Conservation (phyloP, 495 filamentous ascomycete species). For the Tuber aestivum region DNA sequence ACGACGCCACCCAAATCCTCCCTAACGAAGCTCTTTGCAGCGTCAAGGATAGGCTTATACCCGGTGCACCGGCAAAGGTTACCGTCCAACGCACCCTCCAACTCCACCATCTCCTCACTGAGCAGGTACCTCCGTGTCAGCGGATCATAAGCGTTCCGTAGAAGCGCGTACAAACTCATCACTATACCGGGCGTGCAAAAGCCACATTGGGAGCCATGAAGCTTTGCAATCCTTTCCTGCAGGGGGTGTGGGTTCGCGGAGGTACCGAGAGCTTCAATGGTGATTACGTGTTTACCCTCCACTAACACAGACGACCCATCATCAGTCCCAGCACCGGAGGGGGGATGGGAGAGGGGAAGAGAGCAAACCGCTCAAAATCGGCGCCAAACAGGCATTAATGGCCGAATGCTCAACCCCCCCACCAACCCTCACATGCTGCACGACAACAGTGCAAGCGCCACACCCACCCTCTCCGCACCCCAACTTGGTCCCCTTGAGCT, state of each 20-base stretch:
- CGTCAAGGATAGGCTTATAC: slow-evolving; percentile 47
- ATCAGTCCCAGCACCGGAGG: slow-evolving; percentile 26
- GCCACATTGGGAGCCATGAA: slow-evolving; percentile 48
- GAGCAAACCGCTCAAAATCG: slow-evolving; percentile 61
- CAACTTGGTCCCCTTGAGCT: slow-evolving; percentile 56
- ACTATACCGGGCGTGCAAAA: slow-evolving; percentile 47
- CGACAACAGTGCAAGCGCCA: slow-evolving; percentile 46
- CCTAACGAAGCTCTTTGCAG: slow-evolving; percentile 50
- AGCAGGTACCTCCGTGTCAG: slow-evolving; percentile 41
- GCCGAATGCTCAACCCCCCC: slow-evolving; percentile 82
- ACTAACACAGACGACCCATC: slow-evolving; percentile 17
- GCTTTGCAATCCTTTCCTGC: slow-evolving; percentile 46
- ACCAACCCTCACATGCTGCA: slow-evolving; percentile 37
- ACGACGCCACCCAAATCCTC: slow-evolving; percentile 47
- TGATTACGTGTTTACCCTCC: slow-evolving; percentile 47
- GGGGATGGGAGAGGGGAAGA: slow-evolving; percentile 4
- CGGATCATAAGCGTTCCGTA: slow-evolving; percentile 45
- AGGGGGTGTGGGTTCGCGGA: slow-evolving; percentile 45
- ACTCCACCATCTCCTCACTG: slow-evolving; percentile 43
- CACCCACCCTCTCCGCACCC: slow-evolving; percentile 50
- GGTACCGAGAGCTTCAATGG: slow-evolving; percentile 46
- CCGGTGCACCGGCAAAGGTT: slow-evolving; percentile 48
- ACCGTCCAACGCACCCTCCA: slow-evolving; percentile 46
- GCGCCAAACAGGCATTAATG: slow-evolving; percentile 90
- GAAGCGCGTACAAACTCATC: slow-evolving; percentile 46